A percentile compares a stretch with the other conserved stretches of the same genome.
Conservation (phyloP, 2,329 filamentous ascomycete species). For the Curvularia lunata region DNA sequence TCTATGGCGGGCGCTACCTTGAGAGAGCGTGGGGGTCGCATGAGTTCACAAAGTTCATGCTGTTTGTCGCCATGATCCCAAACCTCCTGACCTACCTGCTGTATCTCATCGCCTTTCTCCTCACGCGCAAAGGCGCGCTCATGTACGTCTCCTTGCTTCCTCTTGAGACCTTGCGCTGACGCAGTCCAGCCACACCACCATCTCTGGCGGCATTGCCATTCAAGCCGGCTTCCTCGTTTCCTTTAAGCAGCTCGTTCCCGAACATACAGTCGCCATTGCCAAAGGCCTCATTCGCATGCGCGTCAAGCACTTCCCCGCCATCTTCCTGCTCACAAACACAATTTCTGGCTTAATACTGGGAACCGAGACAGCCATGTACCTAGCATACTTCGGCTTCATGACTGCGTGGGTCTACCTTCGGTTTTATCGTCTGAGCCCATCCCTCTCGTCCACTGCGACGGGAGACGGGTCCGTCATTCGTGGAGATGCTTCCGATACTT, state of each 20-base stretch:
- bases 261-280: slow-evolving; percentile 95
- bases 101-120: slow-evolving; percentile 74
- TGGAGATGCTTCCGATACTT: slow-evolving; percentile 94
- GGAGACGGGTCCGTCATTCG: slow-evolving; percentile 65
- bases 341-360: slow-evolving; percentile 69
- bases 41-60: slow-evolving; percentile 89
- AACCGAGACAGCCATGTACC: slow-evolving; percentile 78
- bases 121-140: slow-evolving; percentile 71
- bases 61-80: slow-evolving; percentile 77
- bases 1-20: slow-evolving; percentile 91
- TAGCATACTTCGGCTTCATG: slow-evolving; percentile 81
- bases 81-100: slow-evolving; percentile 77
- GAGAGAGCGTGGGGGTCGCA: slow-evolving; percentile 93
- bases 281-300: slow-evolving; percentile 86
- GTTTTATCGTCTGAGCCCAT: slow-evolving; percentile 82
- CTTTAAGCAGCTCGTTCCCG: slow-evolving; percentile 96
- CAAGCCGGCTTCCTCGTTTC: slow-evolving; percentile 95
- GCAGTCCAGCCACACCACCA: slow-evolving; percentile 70
- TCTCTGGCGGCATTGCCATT: slow-evolving; percentile 86
- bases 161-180: slow-evolving; percentile 19
- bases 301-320: slow-evolving; percentile 80
- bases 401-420: slow-evolving; percentile 94
- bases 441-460: slow-evolving; percentile 60
- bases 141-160: slow-evolving; percentile 62
- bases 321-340: slow-evolving; percentile 74